These are phyloP conservation scores for Penicillium sp. DNA, from an alignment of 2,329 filamentous ascomycete genomes.

Conservation along the genomic window DNA sequence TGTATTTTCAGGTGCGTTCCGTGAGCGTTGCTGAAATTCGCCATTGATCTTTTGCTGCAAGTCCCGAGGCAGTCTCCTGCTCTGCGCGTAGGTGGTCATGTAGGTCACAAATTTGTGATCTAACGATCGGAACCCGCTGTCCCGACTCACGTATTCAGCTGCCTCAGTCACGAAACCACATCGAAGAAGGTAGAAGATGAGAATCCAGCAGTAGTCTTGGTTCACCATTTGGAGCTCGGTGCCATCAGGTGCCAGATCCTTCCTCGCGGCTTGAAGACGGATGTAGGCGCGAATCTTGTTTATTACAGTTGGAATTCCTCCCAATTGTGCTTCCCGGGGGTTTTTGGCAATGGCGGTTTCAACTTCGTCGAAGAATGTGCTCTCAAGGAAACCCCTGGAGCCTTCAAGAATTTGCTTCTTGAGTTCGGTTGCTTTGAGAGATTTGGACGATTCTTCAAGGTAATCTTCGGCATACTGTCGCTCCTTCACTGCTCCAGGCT, in stretches of 20 bases:
- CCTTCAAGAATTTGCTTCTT: conserved; percentile 78
- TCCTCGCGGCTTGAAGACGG: conserved; percentile 72
- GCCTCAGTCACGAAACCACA: conserved; percentile 83
- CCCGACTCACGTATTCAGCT: conserved; percentile 78
- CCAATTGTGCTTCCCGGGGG: conserved; percentile 83
- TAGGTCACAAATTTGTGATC: conserved; percentile 89
- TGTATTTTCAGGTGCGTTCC: conserved; percentile 80
- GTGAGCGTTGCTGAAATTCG: conserved; percentile 81
- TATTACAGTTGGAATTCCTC: conserved; percentile 80
- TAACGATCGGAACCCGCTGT: conserved; percentile 79
- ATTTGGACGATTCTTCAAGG: conserved; percentile 69
- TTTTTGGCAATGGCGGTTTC: conserved; percentile 77
- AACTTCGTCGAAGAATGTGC: conserved; percentile 74
- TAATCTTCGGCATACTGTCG: conserved; percentile 76
- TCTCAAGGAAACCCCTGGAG: conserved; percentile 76
- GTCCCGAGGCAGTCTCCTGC: conserved; percentile 73
- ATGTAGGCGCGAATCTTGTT: conserved; percentile 94
- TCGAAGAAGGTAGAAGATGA: conserved; percentile 88
- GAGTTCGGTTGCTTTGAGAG: conserved; percentile 63
- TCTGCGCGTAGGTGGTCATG: conserved; percentile 78
- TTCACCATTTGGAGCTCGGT: conserved; percentile 75
- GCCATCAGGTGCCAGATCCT: conserved; percentile 80
- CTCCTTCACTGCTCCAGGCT: conserved; percentile 67
- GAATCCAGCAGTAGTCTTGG: conserved; percentile 86
- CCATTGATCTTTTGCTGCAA: conserved; percentile 84